Base-by-base conservation (phyloP, 495 filamentous ascomycete genomes). In the Pseudomonodictys pantanalensis region DNA sequence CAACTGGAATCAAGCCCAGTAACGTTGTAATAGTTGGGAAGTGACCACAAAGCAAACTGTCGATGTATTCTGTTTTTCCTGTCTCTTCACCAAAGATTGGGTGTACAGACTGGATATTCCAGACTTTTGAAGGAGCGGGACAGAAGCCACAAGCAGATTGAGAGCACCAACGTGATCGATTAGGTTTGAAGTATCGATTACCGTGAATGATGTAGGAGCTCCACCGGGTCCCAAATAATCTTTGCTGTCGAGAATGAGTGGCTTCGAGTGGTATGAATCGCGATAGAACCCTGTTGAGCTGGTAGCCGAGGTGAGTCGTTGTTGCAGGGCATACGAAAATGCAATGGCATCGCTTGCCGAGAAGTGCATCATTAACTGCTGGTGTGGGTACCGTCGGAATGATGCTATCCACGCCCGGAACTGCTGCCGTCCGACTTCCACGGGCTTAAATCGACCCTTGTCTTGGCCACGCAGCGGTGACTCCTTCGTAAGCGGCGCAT, bases 171-270 rank as follows among this genome's bases (percentile, higher is more conserved):
- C 10, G 46, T 80, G 71, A 58, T 82, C 79, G 18, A 68, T 64
- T 6, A 84, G 68, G 52, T 79, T 80, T 4, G 79, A 82, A 1
- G 82, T 84, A 58, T 86, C 80, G 35, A 86, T 81, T n/a, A 80
- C 71, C 56, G 84, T 73, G 49, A 85, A 85, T 24, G 69, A 44
- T 28, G 58, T 53, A 11, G 79, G 78, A 10, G 74, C 75, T 6
- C 52, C 51, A 15, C 61, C 60, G 11, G 30, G 51, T 10, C 51
- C 42, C 20, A 56, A 60, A 53, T 83, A 64, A 24, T 67, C 52
- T 5, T 0, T 30, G 10, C 28, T 6, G 32, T 66, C 49, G 6
- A 66, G 47, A 8, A 54, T 29, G 2, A 68, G n/a, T n/a, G 58
- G 65, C 1, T 62, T 26, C 5, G 28, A 38, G 32, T 60, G 47